These are phyloP conservation scores for Leavenworthia alabamica DNA, from an alignment of 345 rosid species.

Conservation along the genomic window DNA sequence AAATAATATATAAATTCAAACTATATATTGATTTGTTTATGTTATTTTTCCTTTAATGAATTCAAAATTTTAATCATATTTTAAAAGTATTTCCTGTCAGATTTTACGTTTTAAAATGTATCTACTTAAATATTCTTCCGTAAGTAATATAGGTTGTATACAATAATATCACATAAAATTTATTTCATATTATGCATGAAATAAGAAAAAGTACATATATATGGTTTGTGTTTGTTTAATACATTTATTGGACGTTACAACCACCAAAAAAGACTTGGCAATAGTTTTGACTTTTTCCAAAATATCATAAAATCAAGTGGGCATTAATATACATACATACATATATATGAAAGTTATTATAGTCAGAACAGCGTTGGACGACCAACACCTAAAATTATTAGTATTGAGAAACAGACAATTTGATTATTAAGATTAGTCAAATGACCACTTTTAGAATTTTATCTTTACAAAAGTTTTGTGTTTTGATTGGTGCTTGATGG, in stretches of 20 bases:
- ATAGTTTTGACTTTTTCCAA: background rate
- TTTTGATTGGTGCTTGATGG: background rate
- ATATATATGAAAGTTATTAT: background rate
- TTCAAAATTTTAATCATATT: too few relatives aligned
- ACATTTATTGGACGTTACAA: background rate
- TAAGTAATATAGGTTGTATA: too few relatives aligned
- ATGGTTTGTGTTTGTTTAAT: background rate
- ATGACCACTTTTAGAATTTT: background rate
- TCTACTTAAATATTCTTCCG: too few relatives aligned
- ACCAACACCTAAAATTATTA: background rate
- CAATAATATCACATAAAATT: too few relatives aligned
- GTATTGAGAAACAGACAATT: background rate
- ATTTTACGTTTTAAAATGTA: too few relatives aligned
- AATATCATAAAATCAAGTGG: background rate
- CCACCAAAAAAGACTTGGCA: background rate
- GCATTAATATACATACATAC: background rate
- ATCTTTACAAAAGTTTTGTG: background rate
- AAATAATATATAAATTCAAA: too few relatives aligned
- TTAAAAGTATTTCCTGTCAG: too few relatives aligned
- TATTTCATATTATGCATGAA: background rate
- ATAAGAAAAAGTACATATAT: too few relatives aligned
- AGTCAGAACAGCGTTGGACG: background rate
- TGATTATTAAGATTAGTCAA: background rate
- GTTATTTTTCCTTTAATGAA: too few relatives aligned
- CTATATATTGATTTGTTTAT: too few relatives aligned